phyloP scores from a whole-genome alignment of 163 green algal genomes.

The Scenedesmus sp. region DNA sequence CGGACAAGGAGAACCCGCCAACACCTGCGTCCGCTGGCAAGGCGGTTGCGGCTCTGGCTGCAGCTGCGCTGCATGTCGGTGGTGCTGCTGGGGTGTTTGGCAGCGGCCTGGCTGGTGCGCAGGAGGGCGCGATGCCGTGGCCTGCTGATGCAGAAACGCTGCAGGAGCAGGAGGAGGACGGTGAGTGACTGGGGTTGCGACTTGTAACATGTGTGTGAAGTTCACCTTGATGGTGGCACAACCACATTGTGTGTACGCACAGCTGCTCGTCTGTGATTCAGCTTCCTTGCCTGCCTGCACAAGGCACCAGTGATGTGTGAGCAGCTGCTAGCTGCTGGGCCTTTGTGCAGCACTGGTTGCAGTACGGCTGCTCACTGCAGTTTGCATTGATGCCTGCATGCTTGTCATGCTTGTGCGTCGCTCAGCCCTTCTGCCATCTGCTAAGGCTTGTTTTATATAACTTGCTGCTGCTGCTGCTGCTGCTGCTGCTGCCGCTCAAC shows the following conservation, averaged over 20 bases:
- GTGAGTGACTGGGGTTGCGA: neutral
- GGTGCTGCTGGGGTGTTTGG: slow-evolving; percentile 1
- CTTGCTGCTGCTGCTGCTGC: neutral
- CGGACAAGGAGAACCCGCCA: slow-evolving; percentile 20
- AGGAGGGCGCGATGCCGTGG: slow-evolving; percentile 15
- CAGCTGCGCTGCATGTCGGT: neutral
- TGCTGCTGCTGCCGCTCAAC: neutral
- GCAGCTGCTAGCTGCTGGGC: no score
- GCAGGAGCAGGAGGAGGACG: slow-evolving; percentile 23
- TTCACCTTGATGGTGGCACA: no score
- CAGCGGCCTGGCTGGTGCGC: neutral
- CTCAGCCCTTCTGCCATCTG: neutral
- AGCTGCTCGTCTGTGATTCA: no score
- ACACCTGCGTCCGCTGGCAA: neutral
- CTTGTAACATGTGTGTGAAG: no score
- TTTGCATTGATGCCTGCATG: neutral
- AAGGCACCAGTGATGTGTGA: no score
- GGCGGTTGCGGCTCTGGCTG: neutral
- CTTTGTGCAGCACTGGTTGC: neutral
- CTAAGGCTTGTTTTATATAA: neutral
- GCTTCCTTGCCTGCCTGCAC: no score
- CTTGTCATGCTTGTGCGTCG: neutral
- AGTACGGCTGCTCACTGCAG: neutral
- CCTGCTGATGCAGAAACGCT: slow-evolving; percentile 51
- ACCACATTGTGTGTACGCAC: no score